Percentiles rank a stretch among this genome's conserved stretches.
These are phyloP conservation scores for Cruciata laevipes DNA, from an alignment of 257 asterid genomes.

Conservation along the genomic window DNA sequence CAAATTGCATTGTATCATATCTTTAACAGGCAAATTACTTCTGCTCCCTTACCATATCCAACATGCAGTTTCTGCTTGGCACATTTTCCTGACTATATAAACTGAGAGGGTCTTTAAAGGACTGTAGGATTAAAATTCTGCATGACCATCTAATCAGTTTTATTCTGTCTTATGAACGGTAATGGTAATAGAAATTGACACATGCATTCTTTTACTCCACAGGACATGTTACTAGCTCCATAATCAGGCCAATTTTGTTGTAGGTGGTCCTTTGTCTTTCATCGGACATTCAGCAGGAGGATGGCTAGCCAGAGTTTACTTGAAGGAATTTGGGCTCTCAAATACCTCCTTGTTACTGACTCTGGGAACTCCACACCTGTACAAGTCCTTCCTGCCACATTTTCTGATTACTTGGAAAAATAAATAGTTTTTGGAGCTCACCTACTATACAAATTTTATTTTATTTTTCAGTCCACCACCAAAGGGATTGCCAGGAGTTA, in stretches of 20 bases:
- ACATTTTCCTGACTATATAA: background rate
- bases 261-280: constrained; percentile 69
- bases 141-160: background rate
- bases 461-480: constrained; percentile 60
- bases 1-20: background rate
- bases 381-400: constrained; percentile 15
- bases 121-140: background rate
- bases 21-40: background rate
- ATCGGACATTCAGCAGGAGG: constrained; percentile 98
- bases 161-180: background rate
- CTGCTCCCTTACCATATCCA: background rate
- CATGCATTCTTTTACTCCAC: constrained; percentile 18
- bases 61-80: background rate
- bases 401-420: background rate
- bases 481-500: constrained; percentile 81
- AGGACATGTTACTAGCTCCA: constrained; percentile 24
- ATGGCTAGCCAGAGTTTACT: constrained; percentile 88
- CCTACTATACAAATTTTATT: constrained; percentile 3
- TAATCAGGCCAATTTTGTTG: constrained; percentile 34
- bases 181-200: constrained; percentile 12
- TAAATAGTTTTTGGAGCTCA: background rate
- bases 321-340: constrained; percentile 68
- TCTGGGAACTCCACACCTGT: constrained; percentile 95
- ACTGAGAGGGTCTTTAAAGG: background rate
- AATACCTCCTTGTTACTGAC: constrained; percentile 68